Evolutionary conservation across 441 rosid species (phyloP).

Genomic region (Gossypium gossypioides): DNA sequence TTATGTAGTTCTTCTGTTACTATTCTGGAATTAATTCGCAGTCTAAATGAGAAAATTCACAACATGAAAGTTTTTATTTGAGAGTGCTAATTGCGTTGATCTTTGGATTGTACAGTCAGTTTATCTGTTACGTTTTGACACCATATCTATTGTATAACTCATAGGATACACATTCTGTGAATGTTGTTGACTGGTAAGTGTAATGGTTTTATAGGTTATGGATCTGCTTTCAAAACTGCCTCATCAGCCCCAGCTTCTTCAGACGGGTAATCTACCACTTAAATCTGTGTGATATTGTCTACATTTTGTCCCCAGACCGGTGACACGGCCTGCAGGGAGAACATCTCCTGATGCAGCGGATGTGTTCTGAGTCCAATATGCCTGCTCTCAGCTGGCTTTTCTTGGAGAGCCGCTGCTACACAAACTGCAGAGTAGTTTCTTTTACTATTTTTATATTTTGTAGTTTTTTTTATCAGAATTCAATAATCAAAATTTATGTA

Average conservation of each 20-base stretch:
- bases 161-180: not conserved
- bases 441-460: conserved; percentile 7
- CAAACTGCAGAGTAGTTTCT: conserved; percentile 12
- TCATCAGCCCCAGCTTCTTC: conserved; percentile 82
- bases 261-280: conserved; percentile 55
- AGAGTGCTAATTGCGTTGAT: not conserved
- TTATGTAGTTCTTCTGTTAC: not conserved
- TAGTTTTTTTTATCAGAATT: conserved; percentile 13
- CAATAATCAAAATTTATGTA: conserved; percentile 15
- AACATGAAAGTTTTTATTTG: not conserved
- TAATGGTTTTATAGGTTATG: conserved; percentile 43
- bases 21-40: not conserved
- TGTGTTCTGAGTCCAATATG: conserved; percentile 3
- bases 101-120: not conserved
- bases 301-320: not conserved
- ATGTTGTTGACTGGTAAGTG: not conserved
- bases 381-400: not conserved
- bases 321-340: not conserved
- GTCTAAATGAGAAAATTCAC: not conserved
- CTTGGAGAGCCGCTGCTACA: conserved; percentile 2
- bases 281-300: not conserved
- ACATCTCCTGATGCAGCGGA: not conserved
- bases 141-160: not conserved
- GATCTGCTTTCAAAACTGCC: conserved; percentile 68
- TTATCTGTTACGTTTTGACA: not conserved